Evolutionary conservation across 139 green algal genomes (phyloP).

Genomic region (Micractinium conductrix): DNA sequence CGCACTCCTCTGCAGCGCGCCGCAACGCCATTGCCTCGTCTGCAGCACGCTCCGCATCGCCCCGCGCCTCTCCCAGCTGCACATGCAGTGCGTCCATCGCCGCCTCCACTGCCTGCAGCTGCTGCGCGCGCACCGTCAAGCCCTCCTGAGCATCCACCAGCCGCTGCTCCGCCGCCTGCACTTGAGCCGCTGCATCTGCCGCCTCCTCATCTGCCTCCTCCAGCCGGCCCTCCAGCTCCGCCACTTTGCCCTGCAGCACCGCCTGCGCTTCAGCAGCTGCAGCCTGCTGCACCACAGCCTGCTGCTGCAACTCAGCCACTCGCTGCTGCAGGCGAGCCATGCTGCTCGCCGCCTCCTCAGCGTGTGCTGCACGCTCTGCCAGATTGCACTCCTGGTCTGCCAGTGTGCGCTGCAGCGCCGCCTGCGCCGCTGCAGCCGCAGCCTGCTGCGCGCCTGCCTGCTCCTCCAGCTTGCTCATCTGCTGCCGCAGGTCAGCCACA

Average conservation of each 20-base stretch:
- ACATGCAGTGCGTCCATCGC: neutral
- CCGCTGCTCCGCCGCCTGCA: conserved; percentile 2
- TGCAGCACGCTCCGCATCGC: neutral
- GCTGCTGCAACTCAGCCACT: conserved; percentile 2
- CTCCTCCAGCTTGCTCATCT: conserved; percentile 24
- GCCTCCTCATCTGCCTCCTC: neutral
- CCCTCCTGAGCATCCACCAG: conserved; percentile 17
- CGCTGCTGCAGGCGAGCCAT: neutral
- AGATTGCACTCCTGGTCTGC: no score
- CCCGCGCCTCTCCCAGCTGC: neutral
- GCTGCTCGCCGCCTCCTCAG: neutral
- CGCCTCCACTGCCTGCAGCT: conserved; percentile 22
- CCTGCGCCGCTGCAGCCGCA: no score
- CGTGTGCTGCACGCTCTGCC: neutral
- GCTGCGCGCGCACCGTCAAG: conserved; percentile 17
- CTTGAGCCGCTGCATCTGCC: neutral
- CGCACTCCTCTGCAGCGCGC: conserved; percentile 9
- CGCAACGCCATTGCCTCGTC: neutral
- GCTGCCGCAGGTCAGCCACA: neutral
- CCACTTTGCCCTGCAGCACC: neutral
- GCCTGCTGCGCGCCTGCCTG: neutral
- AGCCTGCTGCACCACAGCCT: neutral
- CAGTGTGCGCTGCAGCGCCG: no score
- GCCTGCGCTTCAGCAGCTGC: neutral
- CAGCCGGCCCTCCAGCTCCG: neutral